These are phyloP conservation scores for Planoprotostelium fungivorum DNA, from an alignment of 78 protist species.

Conservation along the genomic window DNA sequence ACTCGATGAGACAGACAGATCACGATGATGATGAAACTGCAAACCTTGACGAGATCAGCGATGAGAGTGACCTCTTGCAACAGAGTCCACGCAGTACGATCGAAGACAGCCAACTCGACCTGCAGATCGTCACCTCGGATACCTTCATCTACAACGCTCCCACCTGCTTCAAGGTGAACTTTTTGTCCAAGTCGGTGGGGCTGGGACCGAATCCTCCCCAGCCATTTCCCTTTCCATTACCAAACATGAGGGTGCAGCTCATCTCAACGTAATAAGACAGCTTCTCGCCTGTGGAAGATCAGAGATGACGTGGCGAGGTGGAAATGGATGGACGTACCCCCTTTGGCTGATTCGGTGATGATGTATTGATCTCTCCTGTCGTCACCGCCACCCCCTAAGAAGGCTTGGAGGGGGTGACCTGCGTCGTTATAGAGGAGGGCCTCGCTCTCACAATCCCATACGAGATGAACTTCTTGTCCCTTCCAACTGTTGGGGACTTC, in stretches of 20 bases:
- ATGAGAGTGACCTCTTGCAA: neutral
- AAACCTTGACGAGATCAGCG: slow-evolving; percentile 43
- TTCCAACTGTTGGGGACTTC: slow-evolving; percentile 35
- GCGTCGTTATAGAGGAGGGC: slow-evolving; percentile 39
- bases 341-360: slow-evolving; percentile 19
- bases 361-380: slow-evolving; percentile 38
- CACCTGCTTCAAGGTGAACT: slow-evolving; percentile 2
- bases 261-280: slow-evolving; percentile 30
- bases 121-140: neutral
- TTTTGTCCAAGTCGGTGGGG: slow-evolving; percentile 28
- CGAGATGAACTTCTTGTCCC: slow-evolving; percentile 33
- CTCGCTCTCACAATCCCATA: slow-evolving; percentile 43
- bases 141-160: too few relatives aligned
- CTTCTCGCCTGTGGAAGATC: neutral
- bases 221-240: slow-evolving; percentile 43
- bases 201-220: slow-evolving; percentile 37
- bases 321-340: slow-evolving; percentile 13
- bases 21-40: neutral
- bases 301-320: slow-evolving; percentile 8
- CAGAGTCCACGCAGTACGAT: slow-evolving; percentile 1
- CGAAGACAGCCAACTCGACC: slow-evolving; percentile 6
- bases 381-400: slow-evolving; percentile 64
- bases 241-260: slow-evolving; percentile 73
- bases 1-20: too few relatives aligned
- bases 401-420: slow-evolving; percentile 43